phyloP scores from a whole-genome alignment of 495 filamentous ascomycete genomes.

The Chlorociboria aeruginascens region DNA sequence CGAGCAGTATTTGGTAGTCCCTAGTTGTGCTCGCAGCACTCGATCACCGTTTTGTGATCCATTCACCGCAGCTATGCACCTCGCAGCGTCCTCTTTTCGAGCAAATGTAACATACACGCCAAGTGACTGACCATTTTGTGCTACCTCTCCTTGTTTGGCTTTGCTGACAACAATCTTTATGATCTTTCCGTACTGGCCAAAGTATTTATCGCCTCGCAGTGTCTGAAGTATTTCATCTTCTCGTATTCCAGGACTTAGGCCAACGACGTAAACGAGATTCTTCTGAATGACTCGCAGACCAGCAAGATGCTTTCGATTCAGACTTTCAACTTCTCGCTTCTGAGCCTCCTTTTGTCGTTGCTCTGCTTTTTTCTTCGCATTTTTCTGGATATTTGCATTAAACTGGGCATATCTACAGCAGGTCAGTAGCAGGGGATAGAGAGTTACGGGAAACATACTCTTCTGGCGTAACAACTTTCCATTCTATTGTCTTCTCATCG shows the following conservation, averaged over 20 bases:
- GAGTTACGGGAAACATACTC: slow-evolving; percentile 49
- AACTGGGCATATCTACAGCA: slow-evolving; percentile 42
- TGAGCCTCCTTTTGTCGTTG: slow-evolving; percentile 89
- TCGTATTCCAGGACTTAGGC: slow-evolving; percentile 76
- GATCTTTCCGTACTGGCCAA: slow-evolving; percentile 97
- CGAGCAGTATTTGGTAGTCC: slow-evolving; percentile 98
- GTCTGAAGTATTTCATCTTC: slow-evolving; percentile 87
- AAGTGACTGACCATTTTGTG: slow-evolving; percentile 58
- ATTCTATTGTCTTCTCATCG: slow-evolving; percentile 92
- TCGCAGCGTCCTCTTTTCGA: slow-evolving; percentile 71
- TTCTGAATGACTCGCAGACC: slow-evolving; percentile 95
- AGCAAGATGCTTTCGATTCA: slow-evolving; percentile 87
- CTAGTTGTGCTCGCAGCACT: slow-evolving; percentile 80
- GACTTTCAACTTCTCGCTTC: slow-evolving; percentile 87
- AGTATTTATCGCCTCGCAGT: slow-evolving; percentile 78
- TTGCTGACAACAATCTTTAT: slow-evolving; percentile 98
- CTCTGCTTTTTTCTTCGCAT: slow-evolving; percentile 83
- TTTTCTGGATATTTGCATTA: slow-evolving; percentile 78
- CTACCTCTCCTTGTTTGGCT: slow-evolving; percentile 61
- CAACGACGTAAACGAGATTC: slow-evolving; percentile 97
- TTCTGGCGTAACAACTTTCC: slow-evolving; percentile 84
- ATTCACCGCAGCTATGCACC: slow-evolving; percentile 85
- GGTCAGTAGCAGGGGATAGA: slow-evolving; percentile 16
- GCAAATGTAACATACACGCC: slow-evolving; percentile 97
- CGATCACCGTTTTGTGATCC: slow-evolving; percentile 84